phyloP scores from a whole-genome alignment of 495 filamentous ascomycete species.

The Penicillium coprophilum region DNA sequence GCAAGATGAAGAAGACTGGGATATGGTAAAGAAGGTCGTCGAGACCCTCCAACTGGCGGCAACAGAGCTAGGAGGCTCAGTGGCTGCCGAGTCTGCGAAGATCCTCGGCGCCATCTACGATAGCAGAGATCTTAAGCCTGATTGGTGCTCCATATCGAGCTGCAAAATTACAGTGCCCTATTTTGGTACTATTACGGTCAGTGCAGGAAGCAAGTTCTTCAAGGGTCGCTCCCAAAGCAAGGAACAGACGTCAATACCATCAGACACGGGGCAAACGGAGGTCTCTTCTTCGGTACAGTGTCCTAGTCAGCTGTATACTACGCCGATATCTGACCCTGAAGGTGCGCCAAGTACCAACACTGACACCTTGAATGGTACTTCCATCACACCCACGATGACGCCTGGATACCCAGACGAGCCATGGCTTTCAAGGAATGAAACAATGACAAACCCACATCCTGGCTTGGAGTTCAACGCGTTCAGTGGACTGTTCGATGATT shows the following conservation, averaged over 20 bases:
- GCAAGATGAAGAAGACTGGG: slow-evolving; percentile 48
- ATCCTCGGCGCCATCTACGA: slow-evolving; percentile 42
- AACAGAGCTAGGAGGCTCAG: slow-evolving; percentile 43
- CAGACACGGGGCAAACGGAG: neutral
- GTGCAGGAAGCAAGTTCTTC: slow-evolving; percentile 32
- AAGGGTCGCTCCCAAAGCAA: slow-evolving; percentile 6
- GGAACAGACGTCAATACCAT: slow-evolving; percentile 1
- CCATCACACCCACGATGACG: slow-evolving; percentile 3
- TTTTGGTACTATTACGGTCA: slow-evolving; percentile 44
- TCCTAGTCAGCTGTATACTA: slow-evolving; percentile 26
- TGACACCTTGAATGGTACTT: neutral
- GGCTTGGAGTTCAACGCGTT: slow-evolving; percentile 26
- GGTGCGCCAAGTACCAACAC: slow-evolving; percentile 4
- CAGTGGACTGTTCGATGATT: slow-evolving; percentile 24
- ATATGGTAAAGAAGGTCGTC: slow-evolving; percentile 41
- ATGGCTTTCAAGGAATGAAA: slow-evolving; percentile 20
- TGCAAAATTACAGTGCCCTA: slow-evolving; percentile 47
- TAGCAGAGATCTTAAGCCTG: slow-evolving; percentile 3
- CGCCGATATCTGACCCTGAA: slow-evolving; percentile 27
- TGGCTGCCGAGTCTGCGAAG: slow-evolving; percentile 48
- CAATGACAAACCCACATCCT: slow-evolving; percentile 11
- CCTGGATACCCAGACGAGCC: slow-evolving; percentile 17
- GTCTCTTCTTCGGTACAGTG: slow-evolving; percentile 2
- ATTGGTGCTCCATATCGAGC: slow-evolving; percentile 3
- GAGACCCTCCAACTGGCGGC: slow-evolving; percentile 43